A percentile compares a stretch with the other conserved stretches of the same genome.
phyloP scores from a whole-genome alignment of 2,329 filamentous ascomycete genomes.

The Eutypa lata region DNA sequence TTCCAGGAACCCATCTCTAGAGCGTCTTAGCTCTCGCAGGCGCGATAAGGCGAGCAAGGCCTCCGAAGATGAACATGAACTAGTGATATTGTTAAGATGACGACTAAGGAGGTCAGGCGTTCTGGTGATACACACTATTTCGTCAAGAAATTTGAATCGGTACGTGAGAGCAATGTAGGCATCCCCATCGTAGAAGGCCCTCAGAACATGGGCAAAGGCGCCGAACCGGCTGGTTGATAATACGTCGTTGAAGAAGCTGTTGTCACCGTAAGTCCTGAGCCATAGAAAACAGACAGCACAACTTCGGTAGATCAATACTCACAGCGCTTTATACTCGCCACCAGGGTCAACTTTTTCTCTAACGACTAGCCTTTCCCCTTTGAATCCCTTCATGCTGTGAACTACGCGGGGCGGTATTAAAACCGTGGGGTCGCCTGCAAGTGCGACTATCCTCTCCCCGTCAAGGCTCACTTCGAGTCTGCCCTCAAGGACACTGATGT shows the following conservation, averaged over 20 bases:
- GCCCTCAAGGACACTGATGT: constrained; percentile 3
- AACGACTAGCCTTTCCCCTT: not conserved
- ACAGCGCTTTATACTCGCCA: constrained; percentile 1
- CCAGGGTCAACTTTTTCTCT: constrained; percentile 2
- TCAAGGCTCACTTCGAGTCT: constrained; percentile 1
- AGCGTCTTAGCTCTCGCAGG: not conserved
- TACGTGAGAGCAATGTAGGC: constrained; percentile 1
- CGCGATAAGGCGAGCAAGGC: not conserved
- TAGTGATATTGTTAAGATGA: not conserved
- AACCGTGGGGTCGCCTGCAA: constrained; percentile 1
- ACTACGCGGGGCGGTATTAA: constrained; percentile 1
- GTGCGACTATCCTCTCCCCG: not conserved
- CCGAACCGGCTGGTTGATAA: not conserved
- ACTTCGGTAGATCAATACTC: not conserved
- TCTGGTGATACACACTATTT: not conserved
- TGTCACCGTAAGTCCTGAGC: not conserved
- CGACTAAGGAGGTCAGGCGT: too few relatives aligned
- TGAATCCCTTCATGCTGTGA: constrained; percentile 4
- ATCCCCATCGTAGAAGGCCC: constrained; percentile 4
- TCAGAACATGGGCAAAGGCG: not conserved
- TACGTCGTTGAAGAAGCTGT: constrained; percentile 1
- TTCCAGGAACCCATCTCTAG: not conserved
- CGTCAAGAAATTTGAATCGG: not conserved
- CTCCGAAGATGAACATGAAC: not conserved
- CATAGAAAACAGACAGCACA: not conserved